Base-by-base conservation (phyloP, 75 land plant genomes). In the Cunninghamia lanceolata region DNA sequence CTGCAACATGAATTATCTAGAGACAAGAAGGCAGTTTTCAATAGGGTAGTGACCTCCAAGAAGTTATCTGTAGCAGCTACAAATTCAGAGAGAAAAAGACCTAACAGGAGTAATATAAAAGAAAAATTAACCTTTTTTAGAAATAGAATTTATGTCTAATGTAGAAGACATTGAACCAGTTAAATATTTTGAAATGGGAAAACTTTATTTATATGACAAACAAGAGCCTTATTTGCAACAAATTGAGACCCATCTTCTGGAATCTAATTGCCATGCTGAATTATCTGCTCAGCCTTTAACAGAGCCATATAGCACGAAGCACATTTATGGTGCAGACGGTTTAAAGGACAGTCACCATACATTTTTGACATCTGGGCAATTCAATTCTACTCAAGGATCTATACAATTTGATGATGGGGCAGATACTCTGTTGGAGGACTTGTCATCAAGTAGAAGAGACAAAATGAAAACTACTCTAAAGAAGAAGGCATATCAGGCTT, bases 81-180 rank as follows among this genome's bases (percentile, higher is more conserved):
- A 76, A 76, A 38, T 38, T 76, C 79, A 76, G 39, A 76, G 42
- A 35, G 39, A 15, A 76, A 76, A 76, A 76, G 34, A 76, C 79
- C 79, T 38, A 15, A 76, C 19, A 35, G 79, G 21, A 76, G 39
- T 32, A 38, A 19, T 76, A 76, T 13, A 76, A 16, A 32, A 38
- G 25, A 76, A 38, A 76, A 34, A 75, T 16, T 36, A 4, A 36
- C 16, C 21, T 38, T 32, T 75, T 34, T 34, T 36, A 16, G 77
- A 35, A 76, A 76, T 38, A 6, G 79, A 76, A 76, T 3, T 4
- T 16, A 36, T 13, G 21, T 39, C 36, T 19, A 38, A 17, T 35
- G 40, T 76, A 76, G 79, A 39, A 76, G 25, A 76, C 35, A 39
- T 13, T 19, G 39, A 39, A 19, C 79, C 14, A 76, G 42, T 76